Base-by-base conservation (phyloP, 768 basidiomycete genomes). In the Pleurotus sapidus region DNA sequence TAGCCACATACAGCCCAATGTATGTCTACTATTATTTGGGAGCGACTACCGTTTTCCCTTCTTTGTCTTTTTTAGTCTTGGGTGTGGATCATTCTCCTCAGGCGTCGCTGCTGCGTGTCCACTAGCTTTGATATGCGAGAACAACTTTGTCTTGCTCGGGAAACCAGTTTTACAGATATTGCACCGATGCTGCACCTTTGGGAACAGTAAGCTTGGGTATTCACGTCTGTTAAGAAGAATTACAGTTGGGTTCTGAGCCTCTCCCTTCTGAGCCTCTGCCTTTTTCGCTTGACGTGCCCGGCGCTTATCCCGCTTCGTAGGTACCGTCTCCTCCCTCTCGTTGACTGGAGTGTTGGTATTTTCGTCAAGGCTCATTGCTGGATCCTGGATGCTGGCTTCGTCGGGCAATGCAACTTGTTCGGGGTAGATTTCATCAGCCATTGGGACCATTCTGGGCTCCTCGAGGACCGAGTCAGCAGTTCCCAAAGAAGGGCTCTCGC, bases 271-370 rank as follows among this genome's bases (percentile, higher is more conserved):
- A 34, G 30, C 30, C 59, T 76, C 74, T 4, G 74, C 78, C 67
- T 88, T 93, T 75, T 87, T 92, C 47, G 83, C 84, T 68, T 96
- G 91, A 47, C 84, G 78, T 15, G 88, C 87, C 49, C 86, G 80
- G 47, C 95, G 76, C 70, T 88, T 93, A 30, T 97, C 93, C 58
- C 83, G 84, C 71, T 97, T 98, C 5, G 92, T 74, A 1, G 68
- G 66, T 56, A 71, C 72, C 38, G 65, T 54, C 53, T 57, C 49
- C 49, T 56, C n/a, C 46, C 49, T 53, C 46, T 69, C 59, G 18
- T 27, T 43, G 17, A 17, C 45, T 4, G 55, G 49, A 20, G 30
- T 47, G 55, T 53, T 38, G 49, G 49, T 30, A 37, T 60, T 53
- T 51, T 18, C 49, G 9, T 51, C 27, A 45, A 7, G 30, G 30